Evolutionary conservation across 495 filamentous ascomycete species (phyloP).

Genomic region (Arthonia radiata): DNA sequence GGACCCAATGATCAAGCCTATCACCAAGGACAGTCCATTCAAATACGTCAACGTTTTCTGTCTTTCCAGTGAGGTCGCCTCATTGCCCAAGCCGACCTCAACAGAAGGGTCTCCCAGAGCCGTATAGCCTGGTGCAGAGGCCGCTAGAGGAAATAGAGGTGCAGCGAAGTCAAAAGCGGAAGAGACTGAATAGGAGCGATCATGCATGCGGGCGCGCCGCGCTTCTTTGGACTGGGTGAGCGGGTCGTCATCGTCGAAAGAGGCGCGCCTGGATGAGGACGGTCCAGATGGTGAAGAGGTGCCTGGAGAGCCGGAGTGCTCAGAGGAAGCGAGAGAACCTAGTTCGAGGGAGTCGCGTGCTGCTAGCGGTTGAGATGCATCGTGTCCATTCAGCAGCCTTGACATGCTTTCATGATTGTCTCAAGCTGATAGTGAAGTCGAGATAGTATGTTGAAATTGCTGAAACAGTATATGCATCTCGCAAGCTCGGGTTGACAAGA

Average conservation of each 20-base stretch:
- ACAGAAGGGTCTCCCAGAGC: conserved; percentile 49
- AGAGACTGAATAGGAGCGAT: conserved; percentile 62
- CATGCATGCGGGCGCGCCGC: conserved; percentile 20
- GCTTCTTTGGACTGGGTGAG: conserved; percentile 28
- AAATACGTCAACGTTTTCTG: conserved; percentile 88
- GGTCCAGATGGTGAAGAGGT: conserved; percentile 63
- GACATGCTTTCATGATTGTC: too few relatives aligned
- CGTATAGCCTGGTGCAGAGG: conserved; percentile 54
- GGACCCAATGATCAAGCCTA: conserved; percentile 88
- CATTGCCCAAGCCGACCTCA: conserved; percentile 19
- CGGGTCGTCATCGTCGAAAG: conserved; percentile 66
- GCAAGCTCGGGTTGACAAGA: too few relatives aligned
- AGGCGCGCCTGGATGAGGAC: conserved; percentile 74
- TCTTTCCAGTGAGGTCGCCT: conserved; percentile 54
- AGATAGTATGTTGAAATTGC: too few relatives aligned
- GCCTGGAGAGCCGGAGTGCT: conserved; percentile 24
- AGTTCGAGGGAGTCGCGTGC: conserved; percentile 88
- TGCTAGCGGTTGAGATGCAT: too few relatives aligned
- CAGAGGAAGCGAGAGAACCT: conserved; percentile 74
- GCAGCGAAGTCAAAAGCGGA: conserved; percentile 85
- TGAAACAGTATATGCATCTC: too few relatives aligned
- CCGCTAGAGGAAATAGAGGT: conserved; percentile 80
- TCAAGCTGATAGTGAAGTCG: too few relatives aligned
- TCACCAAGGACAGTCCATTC: conserved; percentile 72
- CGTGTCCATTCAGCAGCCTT: too few relatives aligned